Percentiles rank a stretch among this genome's conserved stretches.
phyloP scores from a whole-genome alignment of 1,284 basidiomycete species.

The Apiotrichum veenhuisii region DNA sequence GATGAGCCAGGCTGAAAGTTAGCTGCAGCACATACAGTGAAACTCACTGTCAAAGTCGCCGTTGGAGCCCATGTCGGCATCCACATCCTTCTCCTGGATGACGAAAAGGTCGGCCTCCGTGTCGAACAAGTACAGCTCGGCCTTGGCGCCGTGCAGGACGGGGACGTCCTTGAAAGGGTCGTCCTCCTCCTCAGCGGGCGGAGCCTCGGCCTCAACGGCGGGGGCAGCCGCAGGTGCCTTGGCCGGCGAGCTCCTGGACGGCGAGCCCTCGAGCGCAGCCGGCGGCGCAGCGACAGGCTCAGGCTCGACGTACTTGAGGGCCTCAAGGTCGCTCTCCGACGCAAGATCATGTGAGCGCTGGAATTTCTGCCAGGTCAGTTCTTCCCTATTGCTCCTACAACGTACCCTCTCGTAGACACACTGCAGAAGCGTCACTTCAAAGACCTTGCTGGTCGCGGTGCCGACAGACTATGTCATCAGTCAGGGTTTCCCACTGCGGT shows the following conservation, averaged over 20 bases:
- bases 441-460: slow-evolving; percentile 76
- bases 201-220: too few relatives aligned
- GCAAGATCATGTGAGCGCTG: slow-evolving; percentile 66
- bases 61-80: slow-evolving; percentile 63
- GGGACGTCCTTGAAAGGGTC: slow-evolving; percentile 50
- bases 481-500: slow-evolving; percentile 56
- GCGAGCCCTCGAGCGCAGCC: slow-evolving; percentile 1
- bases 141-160: slow-evolving; percentile 43
- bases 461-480: slow-evolving; percentile 56
- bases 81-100: slow-evolving; percentile 64
- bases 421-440: slow-evolving; percentile 88
- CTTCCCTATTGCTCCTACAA: not conserved
- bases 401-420: slow-evolving; percentile 76
- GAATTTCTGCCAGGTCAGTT: slow-evolving; percentile 63
- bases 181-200: slow-evolving; percentile 18
- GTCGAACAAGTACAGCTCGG: slow-evolving; percentile 68
- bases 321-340: slow-evolving; percentile 64
- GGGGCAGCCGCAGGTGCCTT: slow-evolving; percentile 2
- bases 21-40: not conserved
- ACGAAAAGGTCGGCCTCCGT: slow-evolving; percentile 64
- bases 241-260: not conserved
- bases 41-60: slow-evolving; percentile 53
- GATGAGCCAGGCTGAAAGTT: slow-evolving; percentile 44
- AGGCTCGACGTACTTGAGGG: slow-evolving; percentile 58
- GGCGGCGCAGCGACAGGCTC: slow-evolving; percentile 3